Conservation (phyloP, 164 flowering plant genomes). For the Chimonanthus salicifolius region DNA sequence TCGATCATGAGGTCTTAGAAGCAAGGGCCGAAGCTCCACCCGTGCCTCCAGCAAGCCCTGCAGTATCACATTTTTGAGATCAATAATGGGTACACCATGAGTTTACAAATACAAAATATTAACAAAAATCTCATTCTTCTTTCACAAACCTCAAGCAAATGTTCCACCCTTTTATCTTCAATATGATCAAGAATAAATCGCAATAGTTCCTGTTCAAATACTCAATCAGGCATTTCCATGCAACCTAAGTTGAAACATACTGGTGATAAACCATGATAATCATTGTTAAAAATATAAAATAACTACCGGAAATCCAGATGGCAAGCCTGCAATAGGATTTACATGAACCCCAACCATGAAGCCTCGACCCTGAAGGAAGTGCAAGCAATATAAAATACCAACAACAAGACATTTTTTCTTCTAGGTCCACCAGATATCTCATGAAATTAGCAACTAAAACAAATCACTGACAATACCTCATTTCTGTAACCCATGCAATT, state of each 20-base stretch:
- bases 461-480: slow-evolving; percentile 44
- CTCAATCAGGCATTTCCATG: slow-evolving; percentile 6
- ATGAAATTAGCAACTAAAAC: background rate
- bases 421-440: background rate
- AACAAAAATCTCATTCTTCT: background rate
- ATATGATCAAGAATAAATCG: slow-evolving; percentile 66
- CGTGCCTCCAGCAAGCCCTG: slow-evolving; percentile 97
- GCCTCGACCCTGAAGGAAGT: slow-evolving; percentile 70
- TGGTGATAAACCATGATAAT: background rate
- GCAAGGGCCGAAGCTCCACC: slow-evolving; percentile 71
- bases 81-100: background rate
- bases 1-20: slow-evolving; percentile 54
- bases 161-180: slow-evolving; percentile 83
- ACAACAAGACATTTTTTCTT: background rate
- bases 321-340: slow-evolving; percentile 82
- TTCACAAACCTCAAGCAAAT: slow-evolving; percentile 75
- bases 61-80: slow-evolving; percentile 10
- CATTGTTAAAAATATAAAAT: background rate
- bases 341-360: slow-evolving; percentile 97
- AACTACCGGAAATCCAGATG: slow-evolving; percentile 78
- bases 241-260: background rate
- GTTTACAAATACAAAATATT: background rate
- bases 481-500: slow-evolving; percentile 89
- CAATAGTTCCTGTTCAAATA: slow-evolving; percentile 58
- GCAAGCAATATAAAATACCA: slow-evolving; percentile 5